These are phyloP conservation scores for Naganishia liquefaciens DNA, from an alignment of 1,284 basidiomycete species.

Conservation along the genomic window DNA sequence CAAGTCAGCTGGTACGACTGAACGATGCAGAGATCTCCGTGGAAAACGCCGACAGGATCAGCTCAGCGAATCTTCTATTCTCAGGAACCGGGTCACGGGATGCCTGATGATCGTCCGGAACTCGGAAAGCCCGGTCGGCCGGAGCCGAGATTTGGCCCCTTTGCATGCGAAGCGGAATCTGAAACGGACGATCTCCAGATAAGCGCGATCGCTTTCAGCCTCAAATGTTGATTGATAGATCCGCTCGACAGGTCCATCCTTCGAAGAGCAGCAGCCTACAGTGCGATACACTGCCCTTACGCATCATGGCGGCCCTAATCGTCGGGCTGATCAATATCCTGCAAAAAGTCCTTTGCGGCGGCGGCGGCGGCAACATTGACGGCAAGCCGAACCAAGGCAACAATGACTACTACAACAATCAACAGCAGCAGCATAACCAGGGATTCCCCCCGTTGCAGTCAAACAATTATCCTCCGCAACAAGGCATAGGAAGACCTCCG, in stretches of 20 bases:
- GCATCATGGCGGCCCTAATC: conserved; percentile 29
- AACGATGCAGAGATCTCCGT: too few relatives aligned
- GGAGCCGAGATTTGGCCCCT: too few relatives aligned
- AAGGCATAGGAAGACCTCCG: conserved; percentile 30
- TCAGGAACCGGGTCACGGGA: neutral
- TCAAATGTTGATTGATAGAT: conserved; percentile 3
- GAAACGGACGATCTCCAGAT: conserved; percentile 1
- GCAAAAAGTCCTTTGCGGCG: conserved; percentile 33
- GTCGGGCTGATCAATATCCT: conserved; percentile 29
- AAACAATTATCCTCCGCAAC: conserved; percentile 38
- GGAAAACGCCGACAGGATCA: too few relatives aligned
- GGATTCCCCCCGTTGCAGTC: conserved; percentile 38
- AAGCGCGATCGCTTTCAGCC: neutral
- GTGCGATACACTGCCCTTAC: neutral
- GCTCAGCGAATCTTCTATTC: too few relatives aligned
- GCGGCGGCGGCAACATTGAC: conserved; percentile 17
- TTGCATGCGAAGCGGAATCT: neutral
- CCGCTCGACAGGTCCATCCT: neutral
- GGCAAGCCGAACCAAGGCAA: conserved; percentile 35
- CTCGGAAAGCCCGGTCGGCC: neutral
- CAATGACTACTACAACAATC: conserved; percentile 35
- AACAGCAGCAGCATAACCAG: conserved; percentile 39
- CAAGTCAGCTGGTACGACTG: too few relatives aligned
- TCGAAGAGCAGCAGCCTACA: neutral
- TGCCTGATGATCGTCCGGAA: neutral